Evolutionary conservation across 2,329 filamentous ascomycete species (phyloP).

Genomic region (Epichloe festucae): DNA sequence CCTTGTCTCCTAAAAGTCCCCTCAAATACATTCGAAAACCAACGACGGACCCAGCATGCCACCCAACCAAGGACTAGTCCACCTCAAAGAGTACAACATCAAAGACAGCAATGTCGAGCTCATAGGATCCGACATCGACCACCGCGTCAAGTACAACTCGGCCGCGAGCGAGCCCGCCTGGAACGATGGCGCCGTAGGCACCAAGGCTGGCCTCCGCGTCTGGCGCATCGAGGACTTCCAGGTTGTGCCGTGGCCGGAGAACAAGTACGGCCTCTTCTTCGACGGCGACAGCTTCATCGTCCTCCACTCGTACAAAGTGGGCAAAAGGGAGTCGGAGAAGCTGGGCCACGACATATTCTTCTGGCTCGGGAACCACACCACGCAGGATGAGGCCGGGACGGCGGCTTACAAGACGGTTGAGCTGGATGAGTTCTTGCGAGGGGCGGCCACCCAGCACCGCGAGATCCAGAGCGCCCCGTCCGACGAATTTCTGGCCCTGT

Average conservation of each 20-base stretch:
- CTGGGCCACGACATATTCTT: conserved; percentile 55
- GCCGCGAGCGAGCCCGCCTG: conserved; percentile 53
- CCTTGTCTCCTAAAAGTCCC: too few relatives aligned
- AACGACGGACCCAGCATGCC: conserved; percentile 31
- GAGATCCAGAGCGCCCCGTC: conserved; percentile 48
- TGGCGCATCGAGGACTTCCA: conserved; percentile 59
- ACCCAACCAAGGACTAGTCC: conserved; percentile 48
- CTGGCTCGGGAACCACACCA: conserved; percentile 53
- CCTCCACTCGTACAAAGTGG: conserved; percentile 44
- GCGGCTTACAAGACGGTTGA: conserved; percentile 62
- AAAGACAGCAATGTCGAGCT: conserved; percentile 56
- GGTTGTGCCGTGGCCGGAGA: conserved; percentile 46
- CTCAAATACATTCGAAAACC: too few relatives aligned
- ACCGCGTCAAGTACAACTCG: conserved; percentile 54
- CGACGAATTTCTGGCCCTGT: conserved; percentile 46
- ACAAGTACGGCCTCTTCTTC: conserved; percentile 46
- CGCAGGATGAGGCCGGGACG: conserved; percentile 55
- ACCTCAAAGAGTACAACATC: conserved; percentile 52
- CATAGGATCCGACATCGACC: conserved; percentile 50
- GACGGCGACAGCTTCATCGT: conserved; percentile 59
- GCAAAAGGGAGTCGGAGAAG: conserved; percentile 27
- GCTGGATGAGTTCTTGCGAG: conserved; percentile 52
- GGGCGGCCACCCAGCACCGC: conserved; percentile 47
- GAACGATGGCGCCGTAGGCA: conserved; percentile 44
- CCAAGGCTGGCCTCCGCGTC: conserved; percentile 39